These are phyloP conservation scores for Boletus pseudopeckii DNA, from an alignment of 768 basidiomycete genomes.

Conservation along the genomic window DNA sequence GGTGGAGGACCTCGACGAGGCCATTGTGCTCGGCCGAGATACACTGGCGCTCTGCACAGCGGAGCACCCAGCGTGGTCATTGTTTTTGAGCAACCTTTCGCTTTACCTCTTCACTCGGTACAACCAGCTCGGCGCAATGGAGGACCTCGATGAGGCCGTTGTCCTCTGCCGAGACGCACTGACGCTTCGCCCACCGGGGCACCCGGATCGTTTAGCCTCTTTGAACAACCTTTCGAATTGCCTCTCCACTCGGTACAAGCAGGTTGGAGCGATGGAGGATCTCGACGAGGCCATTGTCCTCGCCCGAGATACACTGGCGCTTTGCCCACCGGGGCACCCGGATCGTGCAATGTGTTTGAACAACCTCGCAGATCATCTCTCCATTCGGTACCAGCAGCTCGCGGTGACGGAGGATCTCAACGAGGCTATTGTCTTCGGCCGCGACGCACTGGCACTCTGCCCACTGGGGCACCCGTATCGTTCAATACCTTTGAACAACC, in stretches of 20 bases:
- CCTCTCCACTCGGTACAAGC: background rate
- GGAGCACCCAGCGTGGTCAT: too few species aligned
- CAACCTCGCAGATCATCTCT: background rate
- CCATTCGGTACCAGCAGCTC: background rate
- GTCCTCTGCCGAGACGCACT: too few species aligned
- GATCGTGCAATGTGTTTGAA: background rate
- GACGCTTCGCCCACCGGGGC: too few species aligned
- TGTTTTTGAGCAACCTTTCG: too few species aligned
- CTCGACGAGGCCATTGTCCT: background rate
- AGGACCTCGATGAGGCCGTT: too few species aligned
- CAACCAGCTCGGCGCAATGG: too few species aligned
- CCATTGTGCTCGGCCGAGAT: background rate
- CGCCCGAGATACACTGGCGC: background rate
- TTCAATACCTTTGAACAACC: too few species aligned
- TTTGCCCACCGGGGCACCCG: background rate
- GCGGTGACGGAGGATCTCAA: background rate
- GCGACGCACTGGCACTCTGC: background rate
- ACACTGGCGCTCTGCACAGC: background rate
- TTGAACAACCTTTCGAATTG: too few species aligned
- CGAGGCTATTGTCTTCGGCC: background rate
- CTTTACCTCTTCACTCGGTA: too few species aligned
- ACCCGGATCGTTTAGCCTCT: too few species aligned
- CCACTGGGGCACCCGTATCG: too few species aligned
- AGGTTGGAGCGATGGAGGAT: background rate
- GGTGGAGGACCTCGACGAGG: background rate